Evolutionary conservation across 257 asterid species (phyloP), one percentile per base, ranked within the genome.

Genomic region (Solanum phureja): DNA sequence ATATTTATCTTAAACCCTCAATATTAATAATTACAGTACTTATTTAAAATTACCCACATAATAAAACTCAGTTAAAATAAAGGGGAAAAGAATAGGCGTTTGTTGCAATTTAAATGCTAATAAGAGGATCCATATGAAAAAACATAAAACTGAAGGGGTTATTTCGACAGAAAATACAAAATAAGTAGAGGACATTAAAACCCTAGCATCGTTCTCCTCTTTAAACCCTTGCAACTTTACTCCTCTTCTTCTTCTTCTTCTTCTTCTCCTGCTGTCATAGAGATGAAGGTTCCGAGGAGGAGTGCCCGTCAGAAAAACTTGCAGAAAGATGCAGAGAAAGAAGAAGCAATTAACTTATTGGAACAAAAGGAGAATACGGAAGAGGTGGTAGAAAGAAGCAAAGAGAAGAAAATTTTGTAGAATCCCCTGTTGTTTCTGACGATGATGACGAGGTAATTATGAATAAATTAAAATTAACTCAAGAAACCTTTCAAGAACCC

Each of bases 371-470:
- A 81, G 3, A 66, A 79, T 7, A 35, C 42, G 46, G 74, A 86
- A 73, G 85, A 74, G 27, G 24, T 13, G 1, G 79, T 86, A 40
- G 49, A 86, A 72, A n/a, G 8, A 64, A 77, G 11, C 29, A 19
- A 56, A 33, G 84, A 76, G 88, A 68, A 16, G 64, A 84, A 16
- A 6, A 38, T 69, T 46, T 60, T 29, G 83, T 64, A 64, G 79
- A 83, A 76, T 87, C 89, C 33, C 89, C 89, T n/a, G 84, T 87
- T 83, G 75, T 83, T 31, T 83, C 89, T 74, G 89, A 87, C 31
- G 86, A 69, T 21, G 71, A 87, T 4, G 87, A 83, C 23, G 89
- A 87, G 86, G 89, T 87, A 34, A 49, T 66, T 24, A 18, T 19
- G 11, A 77, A 40, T 24, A 11, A 23, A 38, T 38, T 27, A 75